A percentile compares a stretch with the other conserved stretches of the same genome.
Conservation (phyloP, 2,329 filamentous ascomycete species). For the Ophiosphaerella korrae region DNA sequence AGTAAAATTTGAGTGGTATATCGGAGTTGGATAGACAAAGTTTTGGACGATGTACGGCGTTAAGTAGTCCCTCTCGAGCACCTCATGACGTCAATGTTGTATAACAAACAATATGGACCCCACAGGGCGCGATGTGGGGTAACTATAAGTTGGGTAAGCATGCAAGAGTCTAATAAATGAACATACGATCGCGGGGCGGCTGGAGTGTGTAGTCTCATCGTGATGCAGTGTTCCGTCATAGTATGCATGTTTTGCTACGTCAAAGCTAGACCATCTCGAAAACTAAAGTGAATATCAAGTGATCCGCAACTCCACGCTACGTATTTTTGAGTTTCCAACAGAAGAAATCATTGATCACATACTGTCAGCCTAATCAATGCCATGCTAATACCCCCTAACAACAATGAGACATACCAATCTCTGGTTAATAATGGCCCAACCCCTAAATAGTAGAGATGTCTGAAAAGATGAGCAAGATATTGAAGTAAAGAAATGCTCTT, state of each 20-base stretch:
- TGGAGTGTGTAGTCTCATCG: neutral
- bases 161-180: too few species aligned
- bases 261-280: neutral
- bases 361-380: conserved; percentile 19
- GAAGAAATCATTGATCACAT: conserved; percentile 18
- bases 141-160: neutral
- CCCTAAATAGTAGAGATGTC: conserved; percentile 22
- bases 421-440: conserved; percentile 25
- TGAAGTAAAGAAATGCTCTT: conserved; percentile 10
- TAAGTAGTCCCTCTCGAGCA: conserved; percentile 12
- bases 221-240: neutral
- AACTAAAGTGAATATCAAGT: conserved; percentile 12
- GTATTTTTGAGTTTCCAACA: conserved; percentile 19
- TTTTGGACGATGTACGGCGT: conserved; percentile 12
- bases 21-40: conserved; percentile 5
- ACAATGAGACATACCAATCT: conserved; percentile 14
- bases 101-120: conserved; percentile 1
- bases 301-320: conserved; percentile 26
- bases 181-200: too few species aligned
- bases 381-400: conserved; percentile 27
- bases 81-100: conserved; percentile 21
- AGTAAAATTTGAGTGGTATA: neutral
- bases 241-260: too few species aligned
- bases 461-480: conserved; percentile 23
- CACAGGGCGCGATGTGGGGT: conserved; percentile 2